These are phyloP conservation scores for Thyridium curvatum DNA, from an alignment of 2,329 filamentous ascomycete species.

Conservation along the genomic window DNA sequence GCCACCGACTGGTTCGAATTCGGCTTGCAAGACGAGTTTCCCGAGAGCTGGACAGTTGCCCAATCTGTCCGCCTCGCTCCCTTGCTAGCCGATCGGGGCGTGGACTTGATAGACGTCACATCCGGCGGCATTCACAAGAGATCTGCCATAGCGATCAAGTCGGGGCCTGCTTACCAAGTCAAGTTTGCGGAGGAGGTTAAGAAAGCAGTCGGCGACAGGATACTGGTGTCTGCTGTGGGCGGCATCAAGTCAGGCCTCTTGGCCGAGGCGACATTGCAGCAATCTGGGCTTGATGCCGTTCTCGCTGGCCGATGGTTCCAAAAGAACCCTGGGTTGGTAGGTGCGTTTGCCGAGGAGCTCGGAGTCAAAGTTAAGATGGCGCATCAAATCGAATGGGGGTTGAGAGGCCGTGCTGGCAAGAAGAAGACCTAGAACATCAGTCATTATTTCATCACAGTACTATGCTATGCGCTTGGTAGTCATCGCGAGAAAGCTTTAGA, in stretches of 20 bases:
- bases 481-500: no score
- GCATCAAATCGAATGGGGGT: conserved; percentile 51
- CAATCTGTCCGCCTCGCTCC: conserved; percentile 59
- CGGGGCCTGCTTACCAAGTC: conserved; percentile 63
- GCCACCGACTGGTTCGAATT: conserved; percentile 69
- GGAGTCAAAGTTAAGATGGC: conserved; percentile 37
- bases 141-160: conserved; percentile 44
- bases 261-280: conserved; percentile 42
- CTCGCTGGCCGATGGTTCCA: conserved; percentile 48
- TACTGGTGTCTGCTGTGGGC: conserved; percentile 40
- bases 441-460: no score
- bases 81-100: conserved; percentile 57
- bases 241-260: conserved; percentile 36
- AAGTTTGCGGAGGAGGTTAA: conserved; percentile 66
- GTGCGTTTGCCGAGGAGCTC: conserved; percentile 49
- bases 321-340: conserved; percentile 52
- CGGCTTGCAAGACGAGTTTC: conserved; percentile 41
- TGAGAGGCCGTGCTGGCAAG: conserved; percentile 25
- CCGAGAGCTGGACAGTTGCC: conserved; percentile 60
- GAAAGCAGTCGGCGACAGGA: conserved; percentile 57
- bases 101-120: conserved; percentile 71
- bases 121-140: conserved; percentile 56
- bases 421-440: no score
- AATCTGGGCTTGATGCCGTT: conserved; percentile 40
- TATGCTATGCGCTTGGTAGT: no score